Evolutionary conservation across 2,329 filamentous ascomycete genomes (phyloP).

Genomic region (Epichloe hybrida): DNA sequence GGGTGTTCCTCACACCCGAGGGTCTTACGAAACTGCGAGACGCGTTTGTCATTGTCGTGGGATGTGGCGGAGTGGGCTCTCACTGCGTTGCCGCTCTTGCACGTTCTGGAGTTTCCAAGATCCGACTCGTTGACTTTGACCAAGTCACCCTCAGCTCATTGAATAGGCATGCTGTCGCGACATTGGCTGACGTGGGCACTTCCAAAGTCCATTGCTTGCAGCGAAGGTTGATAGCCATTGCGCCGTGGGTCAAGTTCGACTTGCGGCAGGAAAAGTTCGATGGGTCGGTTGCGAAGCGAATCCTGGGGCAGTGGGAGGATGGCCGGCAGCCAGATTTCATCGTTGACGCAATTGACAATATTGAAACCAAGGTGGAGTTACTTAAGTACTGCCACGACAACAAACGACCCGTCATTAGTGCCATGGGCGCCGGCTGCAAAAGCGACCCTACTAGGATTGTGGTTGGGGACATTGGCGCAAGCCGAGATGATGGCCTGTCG

Average conservation of each 20-base stretch:
- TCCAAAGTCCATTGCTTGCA: constrained; percentile 81
- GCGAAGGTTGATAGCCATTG: constrained; percentile 67
- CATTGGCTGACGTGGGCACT: constrained; percentile 81
- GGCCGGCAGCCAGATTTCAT: constrained; percentile 59
- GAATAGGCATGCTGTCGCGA: constrained; percentile 92
- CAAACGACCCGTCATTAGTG: constrained; percentile 70
- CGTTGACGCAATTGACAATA: constrained; percentile 98
- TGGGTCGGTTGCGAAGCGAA: constrained; percentile 45
- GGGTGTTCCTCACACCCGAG: constrained; percentile 74
- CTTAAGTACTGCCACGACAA: constrained; percentile 76
- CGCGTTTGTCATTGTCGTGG: constrained; percentile 79
- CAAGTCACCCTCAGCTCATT: constrained; percentile 90
- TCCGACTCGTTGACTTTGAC: constrained; percentile 91
- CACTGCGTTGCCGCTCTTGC: constrained; percentile 79
- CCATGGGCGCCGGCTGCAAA: constrained; percentile 95
- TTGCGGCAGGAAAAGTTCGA: constrained; percentile 74
- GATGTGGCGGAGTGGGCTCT: constrained; percentile 87
- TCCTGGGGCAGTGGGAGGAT: constrained; percentile 52
- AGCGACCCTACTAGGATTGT: constrained; percentile 71
- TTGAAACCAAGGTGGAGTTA: constrained; percentile 86
- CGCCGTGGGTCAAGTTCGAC: constrained; percentile 87
- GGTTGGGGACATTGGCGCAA: constrained; percentile 81
- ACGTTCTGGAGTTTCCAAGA: constrained; percentile 74
- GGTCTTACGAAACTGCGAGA: constrained; percentile 68
- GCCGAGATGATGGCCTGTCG: constrained; percentile 79